Percentiles rank a stretch among this genome's conserved stretches.
Evolutionary conservation across 2,329 filamentous ascomycete species (phyloP).

Genomic region (Aspergillus puulaauensis): DNA sequence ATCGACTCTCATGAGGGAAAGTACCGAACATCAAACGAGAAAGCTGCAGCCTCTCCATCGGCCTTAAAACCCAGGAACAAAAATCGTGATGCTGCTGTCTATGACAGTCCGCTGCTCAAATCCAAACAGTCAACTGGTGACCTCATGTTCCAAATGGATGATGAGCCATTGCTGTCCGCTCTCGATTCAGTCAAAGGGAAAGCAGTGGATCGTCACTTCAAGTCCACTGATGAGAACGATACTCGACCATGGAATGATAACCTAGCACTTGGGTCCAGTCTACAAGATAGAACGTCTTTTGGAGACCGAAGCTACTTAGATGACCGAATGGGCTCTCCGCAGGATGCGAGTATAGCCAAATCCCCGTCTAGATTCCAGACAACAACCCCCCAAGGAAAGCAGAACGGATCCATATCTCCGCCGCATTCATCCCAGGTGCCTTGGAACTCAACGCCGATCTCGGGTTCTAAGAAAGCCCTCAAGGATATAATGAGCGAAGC

Average conservation of each 20-base stretch:
- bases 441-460: constrained; percentile 56
- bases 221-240: constrained; percentile 17
- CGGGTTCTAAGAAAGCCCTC: constrained; percentile 67
- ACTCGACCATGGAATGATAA: constrained; percentile 24
- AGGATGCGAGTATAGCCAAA: constrained; percentile 17
- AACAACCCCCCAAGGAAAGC: constrained; percentile 21
- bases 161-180: constrained; percentile 53
- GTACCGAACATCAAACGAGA: constrained; percentile 65
- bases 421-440: constrained; percentile 41
- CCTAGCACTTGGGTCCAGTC: constrained; percentile 26
- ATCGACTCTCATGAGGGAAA: constrained; percentile 67
- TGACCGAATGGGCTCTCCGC: constrained; percentile 28
- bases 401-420: constrained; percentile 24
- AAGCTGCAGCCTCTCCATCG: constrained; percentile 51
- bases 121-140: constrained; percentile 70
- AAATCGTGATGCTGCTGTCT: constrained; percentile 45
- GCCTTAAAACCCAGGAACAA: constrained; percentile 45
- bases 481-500: constrained; percentile 73
- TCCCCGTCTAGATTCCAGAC: constrained; percentile 26
- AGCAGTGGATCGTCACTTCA: constrained; percentile 21
- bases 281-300: constrained; percentile 27
- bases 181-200: constrained; percentile 31
- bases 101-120: constrained; percentile 65
- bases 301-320: constrained; percentile 28
- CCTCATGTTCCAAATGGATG: constrained; percentile 93